Evolutionary conservation across 1,284 basidiomycete species (phyloP), one percentile per base, ranked within the genome.

Genomic region (Boletus subluridellus): DNA sequence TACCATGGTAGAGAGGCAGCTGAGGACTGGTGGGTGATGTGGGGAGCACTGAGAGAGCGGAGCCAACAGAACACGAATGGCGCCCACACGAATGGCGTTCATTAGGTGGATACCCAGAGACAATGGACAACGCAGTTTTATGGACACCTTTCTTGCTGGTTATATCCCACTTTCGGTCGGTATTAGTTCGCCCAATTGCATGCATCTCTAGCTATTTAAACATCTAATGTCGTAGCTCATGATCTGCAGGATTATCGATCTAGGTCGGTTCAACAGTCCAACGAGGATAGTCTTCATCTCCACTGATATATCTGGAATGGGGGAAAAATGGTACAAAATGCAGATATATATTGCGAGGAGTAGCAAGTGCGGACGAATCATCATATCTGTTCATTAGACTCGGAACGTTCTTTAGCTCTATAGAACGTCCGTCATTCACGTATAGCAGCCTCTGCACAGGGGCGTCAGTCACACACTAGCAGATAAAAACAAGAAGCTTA

Each of bases 401-500:
- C 47, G 28, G 44, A 49, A 49, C 50, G 48, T 28, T 42, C 50
- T 47, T 54, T 44, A 30, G 55, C 49, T 63, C 64, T 65, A 64
- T 39, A 44, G 49, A 58, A 39, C 42, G 58, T 55, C 58, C 55
- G 39, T 73, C 55, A 73, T 49, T 72, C 72, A 38, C 87, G 84
- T 75, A 89, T 89, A 44, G 85, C 83, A 59, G 81, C 83, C 76
- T 90, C 87, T 90, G 76, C 55, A 69, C 63, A 53, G 57, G 17
- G 28, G 2, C 32, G n/a, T 70, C 56, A 73, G 58, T 10, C 44
- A 41, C 56, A 41, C 26, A 38, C 17, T 15, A 24, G 12, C 12
- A 17, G 14, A 56, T 21, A 51, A 51, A 57, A 24, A 49, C 46
- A 46, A 7, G 17, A 46, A 58, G 87, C 92, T 78, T 73, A 95